Conservation (phyloP, 306 rosid species). For the Cucurbita argyrosperma region DNA sequence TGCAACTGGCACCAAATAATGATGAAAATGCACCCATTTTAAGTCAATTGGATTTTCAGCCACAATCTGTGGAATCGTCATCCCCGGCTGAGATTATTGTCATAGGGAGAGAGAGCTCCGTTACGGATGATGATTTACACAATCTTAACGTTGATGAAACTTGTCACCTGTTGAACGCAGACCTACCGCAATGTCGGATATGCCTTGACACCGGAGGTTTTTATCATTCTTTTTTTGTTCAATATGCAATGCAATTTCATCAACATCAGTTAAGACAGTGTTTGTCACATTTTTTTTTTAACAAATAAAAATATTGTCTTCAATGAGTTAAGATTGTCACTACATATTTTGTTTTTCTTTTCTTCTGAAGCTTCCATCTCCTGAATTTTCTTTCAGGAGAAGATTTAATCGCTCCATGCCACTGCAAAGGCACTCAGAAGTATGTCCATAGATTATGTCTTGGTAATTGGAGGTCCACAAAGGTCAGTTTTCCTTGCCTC, state of each 20-base stretch:
- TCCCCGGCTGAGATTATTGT: constrained; percentile 62
- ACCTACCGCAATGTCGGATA: constrained; percentile 84
- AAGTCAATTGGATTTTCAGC: constrained; percentile 31
- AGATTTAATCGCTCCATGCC: constrained; percentile 92
- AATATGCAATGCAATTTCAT: constrained; percentile 3
- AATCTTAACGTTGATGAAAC: constrained; percentile 34
- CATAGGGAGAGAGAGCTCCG: constrained; percentile 17
- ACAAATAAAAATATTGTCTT: neutral
- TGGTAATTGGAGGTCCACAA: constrained; percentile 98
- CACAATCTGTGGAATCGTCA: constrained; percentile 34
- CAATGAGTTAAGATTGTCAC: neutral
- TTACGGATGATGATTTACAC: constrained; percentile 25
- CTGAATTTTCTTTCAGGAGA: constrained; percentile 41
- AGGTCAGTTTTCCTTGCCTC: constrained; percentile 28
- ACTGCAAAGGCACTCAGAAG: constrained; percentile 98
- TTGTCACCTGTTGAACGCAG: constrained; percentile 45
- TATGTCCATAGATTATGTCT: constrained; percentile 88
- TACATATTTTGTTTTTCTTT: neutral
- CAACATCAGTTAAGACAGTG: neutral
- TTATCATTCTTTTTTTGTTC: constrained; percentile 1
- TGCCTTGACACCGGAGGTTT: constrained; percentile 89
- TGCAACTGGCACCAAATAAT: constrained; percentile 70
- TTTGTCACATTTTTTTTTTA: neutral
- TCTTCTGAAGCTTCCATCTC: neutral
- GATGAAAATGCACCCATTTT: constrained; percentile 52